Conservation (phyloP, 441 rosid species). For the Jatropha podagrica region DNA sequence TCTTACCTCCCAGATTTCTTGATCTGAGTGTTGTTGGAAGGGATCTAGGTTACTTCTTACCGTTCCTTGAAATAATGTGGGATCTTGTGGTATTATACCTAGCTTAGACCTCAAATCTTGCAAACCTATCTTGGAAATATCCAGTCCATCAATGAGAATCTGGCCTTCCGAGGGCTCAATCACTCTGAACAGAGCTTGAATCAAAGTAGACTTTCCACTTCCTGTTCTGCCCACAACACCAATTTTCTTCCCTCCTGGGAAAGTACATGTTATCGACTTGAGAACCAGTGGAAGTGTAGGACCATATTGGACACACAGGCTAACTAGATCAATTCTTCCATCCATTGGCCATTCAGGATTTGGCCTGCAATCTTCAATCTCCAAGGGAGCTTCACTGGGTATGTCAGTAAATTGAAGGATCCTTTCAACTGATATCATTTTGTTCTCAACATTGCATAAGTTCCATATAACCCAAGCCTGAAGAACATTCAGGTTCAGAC, state of each 20-base stretch:
- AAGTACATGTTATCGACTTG: slow-evolving; percentile 55
- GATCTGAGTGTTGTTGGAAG: slow-evolving; percentile 48
- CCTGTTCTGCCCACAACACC: slow-evolving; percentile 77
- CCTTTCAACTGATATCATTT: slow-evolving; percentile 73
- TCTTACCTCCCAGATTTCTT: slow-evolving; percentile 67
- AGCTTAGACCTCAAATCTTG: slow-evolving; percentile 63
- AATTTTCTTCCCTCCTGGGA: slow-evolving; percentile 58
- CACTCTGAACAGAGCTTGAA: slow-evolving; percentile 68
- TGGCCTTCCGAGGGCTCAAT: slow-evolving; percentile 56
- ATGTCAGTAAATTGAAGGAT: slow-evolving; percentile 54
- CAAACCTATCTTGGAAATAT: slow-evolving; percentile 54
- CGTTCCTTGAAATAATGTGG: slow-evolving; percentile 64
- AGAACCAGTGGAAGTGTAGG: slow-evolving; percentile 64
- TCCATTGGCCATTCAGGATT: slow-evolving; percentile 50
- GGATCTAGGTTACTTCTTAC: slow-evolving; percentile 69
- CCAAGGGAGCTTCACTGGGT: slow-evolving; percentile 55
- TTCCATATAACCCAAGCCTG: slow-evolving; percentile 82
- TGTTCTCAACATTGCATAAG: slow-evolving; percentile 68
- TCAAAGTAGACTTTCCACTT: slow-evolving; percentile 74
- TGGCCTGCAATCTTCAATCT: slow-evolving; percentile 41
- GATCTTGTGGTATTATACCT: slow-evolving; percentile 74
- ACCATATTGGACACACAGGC: slow-evolving; percentile 50
- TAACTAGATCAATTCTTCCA: slow-evolving; percentile 46
- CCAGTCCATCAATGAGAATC: slow-evolving; percentile 58
- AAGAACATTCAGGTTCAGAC: slow-evolving; percentile 56